phyloP scores from a whole-genome alignment of 371 early-diverging fungal genomes.

The Mortierella sp. region DNA sequence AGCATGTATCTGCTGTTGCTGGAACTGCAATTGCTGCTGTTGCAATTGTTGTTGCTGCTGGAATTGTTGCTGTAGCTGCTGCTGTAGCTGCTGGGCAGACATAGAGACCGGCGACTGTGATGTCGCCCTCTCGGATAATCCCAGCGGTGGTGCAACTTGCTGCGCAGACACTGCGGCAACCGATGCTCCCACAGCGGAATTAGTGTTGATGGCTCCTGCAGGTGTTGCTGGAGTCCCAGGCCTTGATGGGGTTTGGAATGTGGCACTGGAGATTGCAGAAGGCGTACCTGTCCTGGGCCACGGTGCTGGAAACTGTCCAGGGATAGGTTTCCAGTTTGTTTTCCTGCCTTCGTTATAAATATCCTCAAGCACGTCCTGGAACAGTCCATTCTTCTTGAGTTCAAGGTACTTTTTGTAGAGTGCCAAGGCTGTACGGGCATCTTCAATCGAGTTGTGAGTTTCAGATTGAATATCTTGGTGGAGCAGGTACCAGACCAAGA shows the following conservation, averaged over 20 bases:
- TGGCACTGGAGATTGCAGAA: slow-evolving; percentile 13
- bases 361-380: slow-evolving; percentile 81
- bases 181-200: not conserved
- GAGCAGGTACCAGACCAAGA: slow-evolving; percentile 94
- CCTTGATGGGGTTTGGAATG: slow-evolving; percentile 31
- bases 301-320: slow-evolving; percentile 53
- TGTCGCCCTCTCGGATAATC: not conserved
- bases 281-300: slow-evolving; percentile 40
- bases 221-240: slow-evolving; percentile 31
- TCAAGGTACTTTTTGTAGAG: slow-evolving; percentile 85
- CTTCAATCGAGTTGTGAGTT: slow-evolving; percentile 94
- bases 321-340: slow-evolving; percentile 66
- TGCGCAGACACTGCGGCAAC: not conserved
- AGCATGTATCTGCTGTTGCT: slow-evolving; percentile 26
- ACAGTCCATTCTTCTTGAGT: slow-evolving; percentile 68
- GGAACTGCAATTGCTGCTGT: slow-evolving; percentile 12
- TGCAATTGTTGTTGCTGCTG: slow-evolving; percentile 15
- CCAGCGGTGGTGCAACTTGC: not conserved
- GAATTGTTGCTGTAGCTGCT: slow-evolving; percentile 27
- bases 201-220: not conserved
- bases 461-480: slow-evolving; percentile 85
- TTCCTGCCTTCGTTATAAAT: slow-evolving; percentile 86
- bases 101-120: slow-evolving; percentile 7
- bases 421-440: slow-evolving; percentile 87
- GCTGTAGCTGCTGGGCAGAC: slow-evolving; percentile 18